These are phyloP conservation scores for Pezicula neosporulosa DNA, from an alignment of 2,329 filamentous ascomycete genomes.

Conservation along the genomic window DNA sequence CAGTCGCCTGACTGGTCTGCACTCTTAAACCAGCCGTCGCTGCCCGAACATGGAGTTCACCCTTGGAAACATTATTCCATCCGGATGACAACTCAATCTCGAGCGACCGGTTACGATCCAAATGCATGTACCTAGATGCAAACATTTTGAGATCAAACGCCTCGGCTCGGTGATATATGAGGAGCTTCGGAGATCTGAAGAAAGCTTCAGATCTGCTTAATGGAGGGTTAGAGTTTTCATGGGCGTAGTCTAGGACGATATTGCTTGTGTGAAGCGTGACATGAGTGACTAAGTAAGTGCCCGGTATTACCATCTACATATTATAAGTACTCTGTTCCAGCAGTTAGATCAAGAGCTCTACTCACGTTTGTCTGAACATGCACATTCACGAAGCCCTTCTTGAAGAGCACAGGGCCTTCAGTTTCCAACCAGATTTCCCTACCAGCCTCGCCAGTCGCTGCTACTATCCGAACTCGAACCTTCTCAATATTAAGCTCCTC, in stretches of 20 bases:
- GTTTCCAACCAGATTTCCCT: conserved; percentile 66
- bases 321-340: conserved; percentile 23
- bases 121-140: conserved; percentile 67
- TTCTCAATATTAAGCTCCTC: conserved; percentile 66
- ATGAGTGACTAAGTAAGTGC: conserved; percentile 72
- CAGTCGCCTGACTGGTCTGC: conserved; percentile 54
- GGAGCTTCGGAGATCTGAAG: conserved; percentile 57
- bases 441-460: conserved; percentile 47
- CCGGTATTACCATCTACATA: conserved; percentile 59
- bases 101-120: conserved; percentile 75
- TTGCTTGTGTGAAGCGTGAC: conserved; percentile 63
- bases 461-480: conserved; percentile 60
- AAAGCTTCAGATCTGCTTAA: conserved; percentile 31
- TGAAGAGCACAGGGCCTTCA: conserved; percentile 36
- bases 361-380: conserved; percentile 42
- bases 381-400: conserved; percentile 42
- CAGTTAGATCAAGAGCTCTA: background rate
- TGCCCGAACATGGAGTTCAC: conserved; percentile 59
- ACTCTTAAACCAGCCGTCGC: conserved; percentile 64
- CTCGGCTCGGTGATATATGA: conserved; percentile 68
- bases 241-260: conserved; percentile 62
- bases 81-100: conserved; percentile 72
- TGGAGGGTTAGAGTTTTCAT: conserved; percentile 37
- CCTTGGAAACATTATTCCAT: conserved; percentile 63
- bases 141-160: conserved; percentile 66